phyloP scores from a whole-genome alignment of 257 asterid species.

The Solanum peruvianum region DNA sequence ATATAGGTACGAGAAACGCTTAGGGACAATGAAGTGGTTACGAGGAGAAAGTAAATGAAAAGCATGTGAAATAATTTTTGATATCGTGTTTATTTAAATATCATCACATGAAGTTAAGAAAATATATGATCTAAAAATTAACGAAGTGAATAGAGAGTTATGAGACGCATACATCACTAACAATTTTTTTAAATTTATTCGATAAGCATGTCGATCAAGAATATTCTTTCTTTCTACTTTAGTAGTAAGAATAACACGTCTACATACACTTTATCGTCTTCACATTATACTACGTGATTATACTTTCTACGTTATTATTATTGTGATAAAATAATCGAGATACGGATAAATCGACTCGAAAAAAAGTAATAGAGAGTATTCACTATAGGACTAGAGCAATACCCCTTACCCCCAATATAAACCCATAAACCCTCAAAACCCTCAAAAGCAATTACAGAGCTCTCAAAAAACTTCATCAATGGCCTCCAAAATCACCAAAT shows the following conservation, averaged over 20 bases:
- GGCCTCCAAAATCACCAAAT: background rate
- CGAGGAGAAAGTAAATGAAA: background rate
- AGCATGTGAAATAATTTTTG: background rate
- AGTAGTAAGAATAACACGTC: too few species aligned
- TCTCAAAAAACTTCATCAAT: background rate
- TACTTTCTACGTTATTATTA: too few species aligned
- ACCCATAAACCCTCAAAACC: background rate
- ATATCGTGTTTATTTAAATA: background rate
- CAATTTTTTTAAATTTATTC: too few species aligned
- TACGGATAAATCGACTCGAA: background rate
- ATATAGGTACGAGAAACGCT: too few species aligned
- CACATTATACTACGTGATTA: rapidly evolving
- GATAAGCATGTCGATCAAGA: too few species aligned
- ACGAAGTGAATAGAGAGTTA: too few species aligned
- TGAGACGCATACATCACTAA: too few species aligned
- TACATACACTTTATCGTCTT: too few species aligned
- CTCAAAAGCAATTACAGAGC: background rate
- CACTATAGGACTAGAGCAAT: background rate
- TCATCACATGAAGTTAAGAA: too few species aligned
- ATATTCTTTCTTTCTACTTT: too few species aligned
- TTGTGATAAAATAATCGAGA: background rate
- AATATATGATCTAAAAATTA: too few species aligned
- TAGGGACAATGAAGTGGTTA: too few species aligned
- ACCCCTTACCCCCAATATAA: background rate
- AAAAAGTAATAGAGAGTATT: background rate